Percentiles rank a stretch among this genome's conserved stretches.
Conservation (phyloP, 306 rosid genomes). For the Calophaca sinica region DNA sequence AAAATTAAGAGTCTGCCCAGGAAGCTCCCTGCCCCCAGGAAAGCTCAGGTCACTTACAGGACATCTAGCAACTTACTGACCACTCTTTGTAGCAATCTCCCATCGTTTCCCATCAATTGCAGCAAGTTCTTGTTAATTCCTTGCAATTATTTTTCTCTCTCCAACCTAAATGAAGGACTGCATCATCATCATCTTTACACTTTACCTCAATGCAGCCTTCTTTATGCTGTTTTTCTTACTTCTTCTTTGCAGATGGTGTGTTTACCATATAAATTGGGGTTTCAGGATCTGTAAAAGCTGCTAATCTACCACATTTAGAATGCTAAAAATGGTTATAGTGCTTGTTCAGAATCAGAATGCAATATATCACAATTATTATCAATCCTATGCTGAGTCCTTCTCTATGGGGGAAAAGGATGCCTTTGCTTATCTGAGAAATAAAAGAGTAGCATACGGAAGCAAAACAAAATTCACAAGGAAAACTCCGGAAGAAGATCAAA, state of each 20-base stretch:
- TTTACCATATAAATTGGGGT: conserved; percentile 33
- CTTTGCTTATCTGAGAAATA: conserved; percentile 18
- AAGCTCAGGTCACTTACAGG: conserved; percentile 9
- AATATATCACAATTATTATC: not conserved
- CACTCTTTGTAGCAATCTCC: conserved; percentile 2
- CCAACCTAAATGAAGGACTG: conserved; percentile 19
- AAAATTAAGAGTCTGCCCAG: conserved; percentile 22
- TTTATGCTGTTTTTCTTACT: conserved; percentile 6
- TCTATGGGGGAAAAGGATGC: not conserved
- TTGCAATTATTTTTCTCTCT: not conserved
- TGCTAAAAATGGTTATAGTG: conserved; percentile 13
- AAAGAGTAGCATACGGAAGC: not conserved
- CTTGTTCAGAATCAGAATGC: not conserved
- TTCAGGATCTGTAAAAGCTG: conserved; percentile 19
- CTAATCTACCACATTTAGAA: conserved; percentile 27
- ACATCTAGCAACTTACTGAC: conserved; percentile 21
- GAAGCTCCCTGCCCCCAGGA: conserved; percentile 20
- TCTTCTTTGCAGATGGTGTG: not conserved
- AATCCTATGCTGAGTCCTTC: conserved; percentile 18
- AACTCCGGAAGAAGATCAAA: conserved; percentile 9
- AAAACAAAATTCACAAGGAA: conserved; percentile 11
- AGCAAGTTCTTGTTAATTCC: conserved; percentile 27
- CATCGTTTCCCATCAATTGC: conserved; percentile 11
- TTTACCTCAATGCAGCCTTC: conserved; percentile 7
- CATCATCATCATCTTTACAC: conserved; percentile 15